Percentiles rank a stretch among this genome's conserved stretches.
phyloP scores from a whole-genome alignment of 2,329 filamentous ascomycete genomes.

The Venturia effusa region DNA sequence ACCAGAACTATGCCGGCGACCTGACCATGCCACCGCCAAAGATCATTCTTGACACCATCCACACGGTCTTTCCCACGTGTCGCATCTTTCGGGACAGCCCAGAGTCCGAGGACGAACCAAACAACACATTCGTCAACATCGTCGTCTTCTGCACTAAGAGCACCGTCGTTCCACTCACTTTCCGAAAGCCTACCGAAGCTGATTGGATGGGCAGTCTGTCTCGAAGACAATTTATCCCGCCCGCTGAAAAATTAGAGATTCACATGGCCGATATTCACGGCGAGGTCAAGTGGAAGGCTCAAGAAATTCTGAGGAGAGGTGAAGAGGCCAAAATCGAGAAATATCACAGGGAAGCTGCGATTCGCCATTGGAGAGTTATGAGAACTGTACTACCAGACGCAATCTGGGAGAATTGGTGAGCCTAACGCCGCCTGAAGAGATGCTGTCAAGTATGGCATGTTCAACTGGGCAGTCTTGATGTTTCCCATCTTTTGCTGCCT shows the following conservation, averaged over 20 bases:
- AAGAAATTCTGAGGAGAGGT: constrained; percentile 47
- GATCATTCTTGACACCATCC: constrained; percentile 74
- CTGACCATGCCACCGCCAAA: constrained; percentile 64
- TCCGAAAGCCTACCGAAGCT: constrained; percentile 50
- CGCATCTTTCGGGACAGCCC: constrained; percentile 73
- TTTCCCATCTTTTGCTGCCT: not conserved
- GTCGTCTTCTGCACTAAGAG: constrained; percentile 83
- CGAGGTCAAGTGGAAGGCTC: constrained; percentile 32
- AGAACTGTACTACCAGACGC: constrained; percentile 62
- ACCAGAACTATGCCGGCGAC: constrained; percentile 88
- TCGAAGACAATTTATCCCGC: constrained; percentile 58
- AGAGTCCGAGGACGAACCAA: constrained; percentile 31
- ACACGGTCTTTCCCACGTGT: constrained; percentile 74
- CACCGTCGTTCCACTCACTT: constrained; percentile 40
- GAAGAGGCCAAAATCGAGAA: constrained; percentile 56
- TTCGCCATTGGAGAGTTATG: constrained; percentile 90
- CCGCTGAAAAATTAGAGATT: constrained; percentile 57
- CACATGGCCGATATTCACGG: constrained; percentile 24
- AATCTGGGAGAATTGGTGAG: constrained; percentile 83
- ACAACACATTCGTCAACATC: constrained; percentile 84
- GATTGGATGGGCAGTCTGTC: constrained; percentile 67
- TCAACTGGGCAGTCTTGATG: not conserved
- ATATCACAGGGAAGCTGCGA: constrained; percentile 65
- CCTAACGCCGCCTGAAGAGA: not conserved
- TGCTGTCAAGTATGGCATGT: not conserved